Evolutionary conservation across 2,329 filamentous ascomycete genomes (phyloP).

Genomic region (Onygenales sp.): DNA sequence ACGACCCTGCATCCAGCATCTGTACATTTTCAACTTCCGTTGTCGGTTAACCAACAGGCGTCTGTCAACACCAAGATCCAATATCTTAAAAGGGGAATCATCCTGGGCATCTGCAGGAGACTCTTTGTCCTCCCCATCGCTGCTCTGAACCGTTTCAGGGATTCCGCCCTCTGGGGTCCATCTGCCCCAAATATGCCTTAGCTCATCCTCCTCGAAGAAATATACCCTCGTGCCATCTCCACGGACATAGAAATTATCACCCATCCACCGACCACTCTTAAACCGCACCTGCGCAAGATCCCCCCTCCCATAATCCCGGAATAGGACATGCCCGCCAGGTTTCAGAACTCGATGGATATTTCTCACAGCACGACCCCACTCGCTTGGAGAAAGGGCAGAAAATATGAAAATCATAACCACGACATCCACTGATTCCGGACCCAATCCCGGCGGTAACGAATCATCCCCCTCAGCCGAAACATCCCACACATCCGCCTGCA

Average conservation of each 20-base stretch:
- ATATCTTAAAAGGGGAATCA: constrained; percentile 52
- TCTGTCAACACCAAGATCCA: constrained; percentile 74
- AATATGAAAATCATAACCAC: constrained; percentile 97
- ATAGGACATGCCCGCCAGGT: constrained; percentile 85
- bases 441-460: constrained; percentile 63
- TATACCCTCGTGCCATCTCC: constrained; percentile 95
- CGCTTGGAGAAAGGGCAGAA: constrained; percentile 72
- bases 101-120: background rate
- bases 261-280: constrained; percentile 87
- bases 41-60: constrained; percentile 88
- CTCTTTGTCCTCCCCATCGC: constrained; percentile 5
- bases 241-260: constrained; percentile 94
- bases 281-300: constrained; percentile 95
- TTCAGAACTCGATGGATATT: constrained; percentile 80
- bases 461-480: constrained; percentile 52
- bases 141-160: constrained; percentile 9
- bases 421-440: constrained; percentile 74
- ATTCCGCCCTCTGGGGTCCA: constrained; percentile 29
- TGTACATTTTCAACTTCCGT: constrained; percentile 91
- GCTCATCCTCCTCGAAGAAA: constrained; percentile 85
- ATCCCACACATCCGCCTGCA: constrained; percentile 94
- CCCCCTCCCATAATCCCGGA: constrained; percentile 92
- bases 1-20: constrained; percentile 60
- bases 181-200: constrained; percentile 67
- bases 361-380: constrained; percentile 73